A percentile compares a stretch with the other conserved stretches of the same genome.
phyloP scores from a whole-genome alignment of 2,329 filamentous ascomycete species.

The Mycocentrospora acerina region DNA sequence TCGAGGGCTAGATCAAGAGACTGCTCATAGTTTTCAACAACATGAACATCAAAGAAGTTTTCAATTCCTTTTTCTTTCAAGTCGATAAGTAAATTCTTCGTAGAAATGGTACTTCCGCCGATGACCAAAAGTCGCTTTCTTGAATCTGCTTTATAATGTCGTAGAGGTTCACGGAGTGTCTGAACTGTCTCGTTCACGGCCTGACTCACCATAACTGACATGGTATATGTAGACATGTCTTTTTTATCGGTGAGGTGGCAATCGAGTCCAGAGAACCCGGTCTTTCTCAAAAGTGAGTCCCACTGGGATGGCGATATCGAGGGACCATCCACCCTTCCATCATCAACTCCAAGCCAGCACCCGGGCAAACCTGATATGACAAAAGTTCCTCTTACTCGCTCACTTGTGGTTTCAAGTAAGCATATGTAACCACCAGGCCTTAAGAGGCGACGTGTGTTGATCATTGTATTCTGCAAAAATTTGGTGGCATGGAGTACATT shows the following conservation, averaged over 20 bases:
- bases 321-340: slow-evolving; percentile 9
- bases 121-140: too few relatives aligned
- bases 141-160: too few relatives aligned
- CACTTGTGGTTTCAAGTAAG: too few relatives aligned
- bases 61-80: too few relatives aligned
- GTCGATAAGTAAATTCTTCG: too few relatives aligned
- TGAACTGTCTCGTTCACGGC: slow-evolving; percentile 11
- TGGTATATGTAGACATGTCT: not conserved
- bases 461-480: slow-evolving; percentile 7
- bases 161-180: slow-evolving; percentile 12
- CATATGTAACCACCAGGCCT: slow-evolving; percentile 27
- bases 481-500: slow-evolving; percentile 13
- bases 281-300: slow-evolving; percentile 12
- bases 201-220: slow-evolving; percentile 11
- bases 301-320: slow-evolving; percentile 13
- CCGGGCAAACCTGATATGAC: slow-evolving; percentile 33
- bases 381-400: too few relatives aligned
- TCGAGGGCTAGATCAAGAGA: too few relatives aligned
- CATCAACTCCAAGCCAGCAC: slow-evolving; percentile 40
- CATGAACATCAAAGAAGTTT: too few relatives aligned
- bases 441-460: slow-evolving; percentile 13
- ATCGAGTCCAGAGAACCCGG: slow-evolving; percentile 13
- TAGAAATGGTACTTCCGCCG: too few relatives aligned
- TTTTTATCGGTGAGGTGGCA: not conserved
- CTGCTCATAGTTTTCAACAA: too few relatives aligned